Conservation (phyloP, 106 monocot species). For the Dioscorea dumetorum region DNA sequence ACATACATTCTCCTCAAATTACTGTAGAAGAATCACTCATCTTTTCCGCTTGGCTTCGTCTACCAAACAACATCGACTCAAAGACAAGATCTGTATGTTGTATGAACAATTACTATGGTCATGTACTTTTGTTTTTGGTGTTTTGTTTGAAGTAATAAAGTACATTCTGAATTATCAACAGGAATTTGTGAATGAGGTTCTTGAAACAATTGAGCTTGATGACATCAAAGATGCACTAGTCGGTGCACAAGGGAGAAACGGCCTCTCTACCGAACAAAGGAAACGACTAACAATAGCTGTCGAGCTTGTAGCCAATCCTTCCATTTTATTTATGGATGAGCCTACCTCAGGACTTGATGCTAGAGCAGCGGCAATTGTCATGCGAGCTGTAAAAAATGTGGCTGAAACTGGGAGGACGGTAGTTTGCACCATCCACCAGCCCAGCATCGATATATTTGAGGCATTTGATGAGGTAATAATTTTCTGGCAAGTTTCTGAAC, state of each 20-base stretch:
- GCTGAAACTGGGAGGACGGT: slow-evolving; percentile 66
- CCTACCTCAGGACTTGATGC: slow-evolving; percentile 79
- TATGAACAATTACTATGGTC: neutral
- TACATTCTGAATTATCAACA: slow-evolving; percentile 61
- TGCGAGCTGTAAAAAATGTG: slow-evolving; percentile 72
- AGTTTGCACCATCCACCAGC: slow-evolving; percentile 76
- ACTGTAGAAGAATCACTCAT: slow-evolving; percentile 69
- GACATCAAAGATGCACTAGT: slow-evolving; percentile 58
- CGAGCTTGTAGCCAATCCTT: slow-evolving; percentile 73
- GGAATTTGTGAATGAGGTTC: slow-evolving; percentile 65
- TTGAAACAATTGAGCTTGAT: slow-evolving; percentile 50
- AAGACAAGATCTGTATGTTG: slow-evolving; percentile 28
- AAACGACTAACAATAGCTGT: slow-evolving; percentile 73
- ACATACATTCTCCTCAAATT: slow-evolving; percentile 70
- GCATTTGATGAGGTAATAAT: slow-evolving; percentile 65
- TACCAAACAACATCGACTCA: slow-evolving; percentile 62
- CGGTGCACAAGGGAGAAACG: slow-evolving; percentile 49
- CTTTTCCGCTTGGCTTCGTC: slow-evolving; percentile 66
- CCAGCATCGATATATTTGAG: slow-evolving; percentile 75
- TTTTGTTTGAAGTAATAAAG: neutral
- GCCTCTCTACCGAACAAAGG: slow-evolving; percentile 69
- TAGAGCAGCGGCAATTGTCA: slow-evolving; percentile 71
- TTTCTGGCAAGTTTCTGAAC: too few species aligned
- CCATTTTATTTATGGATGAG: slow-evolving; percentile 76
- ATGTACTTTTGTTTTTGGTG: too few species aligned